These are phyloP conservation scores for Cladosporium oxysporum DNA, from an alignment of 2,329 filamentous ascomycete genomes.

Conservation along the genomic window DNA sequence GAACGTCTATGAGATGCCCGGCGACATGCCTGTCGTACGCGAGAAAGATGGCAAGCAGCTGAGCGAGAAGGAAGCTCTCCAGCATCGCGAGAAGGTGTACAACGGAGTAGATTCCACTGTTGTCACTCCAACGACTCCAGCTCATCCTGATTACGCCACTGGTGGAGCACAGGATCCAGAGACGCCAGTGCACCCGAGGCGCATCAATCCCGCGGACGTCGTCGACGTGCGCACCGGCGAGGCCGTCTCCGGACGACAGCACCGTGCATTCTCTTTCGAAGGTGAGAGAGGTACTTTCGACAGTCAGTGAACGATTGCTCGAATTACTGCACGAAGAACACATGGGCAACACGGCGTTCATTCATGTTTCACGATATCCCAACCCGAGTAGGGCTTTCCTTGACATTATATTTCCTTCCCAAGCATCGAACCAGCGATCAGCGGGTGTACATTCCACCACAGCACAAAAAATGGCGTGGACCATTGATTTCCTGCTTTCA, in stretches of 20 bases:
- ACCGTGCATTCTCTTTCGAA: conserved; percentile 20
- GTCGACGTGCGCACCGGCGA: conserved; percentile 23
- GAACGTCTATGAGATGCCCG: conserved; percentile 52
- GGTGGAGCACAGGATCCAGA: conserved; percentile 3
- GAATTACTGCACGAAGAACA: not conserved
- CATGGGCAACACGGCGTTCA: not conserved
- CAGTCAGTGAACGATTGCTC: not conserved
- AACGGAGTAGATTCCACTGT: conserved; percentile 44
- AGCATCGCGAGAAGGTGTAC: conserved; percentile 46
- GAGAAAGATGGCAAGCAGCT: conserved; percentile 51
- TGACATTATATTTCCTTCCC: not conserved
- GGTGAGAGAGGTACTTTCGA: conserved; percentile 15
- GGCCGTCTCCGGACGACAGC: conserved; percentile 4
- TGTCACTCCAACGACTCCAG: conserved; percentile 7
- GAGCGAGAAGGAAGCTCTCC: conserved; percentile 52
- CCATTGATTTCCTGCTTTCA: not conserved
- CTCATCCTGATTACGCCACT: not conserved
- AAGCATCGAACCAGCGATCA: not conserved
- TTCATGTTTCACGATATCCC: conserved; percentile 14
- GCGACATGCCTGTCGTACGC: conserved; percentile 56
- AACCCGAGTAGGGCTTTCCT: not conserved
- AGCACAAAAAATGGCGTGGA: not conserved
- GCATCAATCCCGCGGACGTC: conserved; percentile 31
- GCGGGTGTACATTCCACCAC: conserved; percentile 8
- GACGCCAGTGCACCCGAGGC: conserved; percentile 23